phyloP scores from a whole-genome alignment of 2,329 filamentous ascomycete species.

The Diaporthe nobilis region DNA sequence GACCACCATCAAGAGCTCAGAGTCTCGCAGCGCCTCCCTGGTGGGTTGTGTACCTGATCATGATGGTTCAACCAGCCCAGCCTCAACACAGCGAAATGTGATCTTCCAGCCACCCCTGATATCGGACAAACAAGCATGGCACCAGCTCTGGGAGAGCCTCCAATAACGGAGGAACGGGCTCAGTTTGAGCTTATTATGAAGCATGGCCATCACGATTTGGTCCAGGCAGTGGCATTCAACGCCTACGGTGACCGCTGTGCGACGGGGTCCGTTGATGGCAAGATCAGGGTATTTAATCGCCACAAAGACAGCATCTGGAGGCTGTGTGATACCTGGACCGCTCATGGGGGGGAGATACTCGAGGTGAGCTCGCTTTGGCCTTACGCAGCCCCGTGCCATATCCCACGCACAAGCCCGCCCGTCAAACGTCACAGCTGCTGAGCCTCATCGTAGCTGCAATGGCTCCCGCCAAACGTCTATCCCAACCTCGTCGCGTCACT shows the following conservation, averaged over 20 bases:
- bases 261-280: conserved; percentile 92
- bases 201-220: conserved; percentile 83
- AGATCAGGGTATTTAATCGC: conserved; percentile 90
- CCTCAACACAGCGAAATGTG: conserved; percentile 10
- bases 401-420: background rate
- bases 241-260: conserved; percentile 92
- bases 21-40: background rate
- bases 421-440: conserved; percentile 37
- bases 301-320: conserved; percentile 84
- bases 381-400: background rate
- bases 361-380: conserved; percentile 72
- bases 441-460: conserved; percentile 77
- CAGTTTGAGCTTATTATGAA: conserved; percentile 74
- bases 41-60: background rate
- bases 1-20: conserved; percentile 8
- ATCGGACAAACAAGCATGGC: conserved; percentile 43
- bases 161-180: conserved; percentile 58
- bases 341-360: conserved; percentile 90
- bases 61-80: background rate
- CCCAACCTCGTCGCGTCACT: conserved; percentile 89
- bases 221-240: conserved; percentile 91
- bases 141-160: conserved; percentile 49
- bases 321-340: conserved; percentile 88
- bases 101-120: conserved; percentile 1
- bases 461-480: conserved; percentile 91